Base-by-base conservation (phyloP, 192 early-diverging fungal species). In the Linnemannia exigua region DNA sequence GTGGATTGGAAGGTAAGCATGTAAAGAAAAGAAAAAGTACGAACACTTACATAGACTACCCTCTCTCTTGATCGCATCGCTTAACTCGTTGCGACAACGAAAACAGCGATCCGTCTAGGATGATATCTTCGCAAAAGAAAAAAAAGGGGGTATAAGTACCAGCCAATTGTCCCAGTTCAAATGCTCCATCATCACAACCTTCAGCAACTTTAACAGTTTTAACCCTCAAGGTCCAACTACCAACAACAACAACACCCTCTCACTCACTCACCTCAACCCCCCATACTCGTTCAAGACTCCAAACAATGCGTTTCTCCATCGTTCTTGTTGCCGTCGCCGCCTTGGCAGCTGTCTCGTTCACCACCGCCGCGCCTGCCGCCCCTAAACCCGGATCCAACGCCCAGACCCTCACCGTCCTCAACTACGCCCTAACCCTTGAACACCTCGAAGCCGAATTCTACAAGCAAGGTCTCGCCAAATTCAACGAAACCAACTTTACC, bases 401-500 rank as follows among this genome's bases (percentile, higher is more conserved):
- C 58, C 7, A 61, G 28, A 61, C 58, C 58, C 25, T 61, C n/a
- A 14, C n/a, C 12, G 47, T 70, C 50, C 48, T 78, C 33, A 84
- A 84, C 66, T 74, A 67, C 33, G 81, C 81, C 51, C 67, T 80
- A 38, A 50, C 78, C 22, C 76, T 86, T 47, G 83, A 86, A 41
- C 52, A 86, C 12, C 78, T 86, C 69, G 54, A 76, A 68, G 36
- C 83, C 31, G 74, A 46, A 15, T 86, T 86, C 73, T 86, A 86
- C 73, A 79, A 76, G 22, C 16, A 41, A 19, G 83, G 78, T 11
- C 74, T 86, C 5, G 68, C 77, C n/a, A 74, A 75, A 33, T 80
- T 76, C 58, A 61, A 38, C 20, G 19, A 46, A 22, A 4, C 16
- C 48, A 68, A 19, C 50, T 86, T 86, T 33, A 61, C 67, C 37